Percentiles rank a stretch among this genome's conserved stretches.
Conservation (phyloP, 495 filamentous ascomycete species). For the Friedmanniomyces simplex region DNA sequence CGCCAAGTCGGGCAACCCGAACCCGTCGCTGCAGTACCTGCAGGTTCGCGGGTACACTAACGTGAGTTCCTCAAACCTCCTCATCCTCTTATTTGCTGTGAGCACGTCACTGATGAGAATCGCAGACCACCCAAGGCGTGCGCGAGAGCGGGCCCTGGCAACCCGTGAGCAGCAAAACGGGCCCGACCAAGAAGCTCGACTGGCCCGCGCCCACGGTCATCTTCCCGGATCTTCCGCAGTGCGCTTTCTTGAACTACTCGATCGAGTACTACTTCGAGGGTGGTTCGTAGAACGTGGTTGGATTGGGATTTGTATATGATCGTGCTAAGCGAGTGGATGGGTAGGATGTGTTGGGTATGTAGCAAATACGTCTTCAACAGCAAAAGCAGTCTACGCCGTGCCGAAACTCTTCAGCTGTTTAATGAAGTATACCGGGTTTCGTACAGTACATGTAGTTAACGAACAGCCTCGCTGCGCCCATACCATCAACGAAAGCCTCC, state of each 20-base stretch:
- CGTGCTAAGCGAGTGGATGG: background rate
- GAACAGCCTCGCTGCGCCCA: too few species aligned
- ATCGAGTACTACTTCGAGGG: slow-evolving; percentile 19
- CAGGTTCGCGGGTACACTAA: slow-evolving; percentile 18
- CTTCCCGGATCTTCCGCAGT: slow-evolving; percentile 21
- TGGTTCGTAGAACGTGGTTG: slow-evolving; percentile 1
- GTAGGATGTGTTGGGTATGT: background rate
- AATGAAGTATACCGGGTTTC: too few species aligned
- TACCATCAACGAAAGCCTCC: too few species aligned
- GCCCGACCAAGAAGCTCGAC: slow-evolving; percentile 18
- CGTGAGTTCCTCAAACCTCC: background rate
- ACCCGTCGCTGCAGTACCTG: slow-evolving; percentile 17
- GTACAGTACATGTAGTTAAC: too few species aligned
- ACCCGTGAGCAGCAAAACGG: slow-evolving; percentile 14
- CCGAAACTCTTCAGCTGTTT: too few species aligned
- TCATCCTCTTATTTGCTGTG: too few species aligned
- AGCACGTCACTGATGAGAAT: too few species aligned
- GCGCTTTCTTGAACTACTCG: slow-evolving; percentile 21
- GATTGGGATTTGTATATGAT: too few species aligned
- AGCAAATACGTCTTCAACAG: too few species aligned
- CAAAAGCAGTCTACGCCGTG: too few species aligned
- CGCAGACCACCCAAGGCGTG: slow-evolving; percentile 12
- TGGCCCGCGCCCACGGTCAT: slow-evolving; percentile 15
- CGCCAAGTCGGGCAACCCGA: slow-evolving; percentile 19
- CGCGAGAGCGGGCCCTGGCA: slow-evolving; percentile 11